Evolutionary conservation across 2,329 filamentous ascomycete species (phyloP).

Genomic region (Claviceps maximensis): DNA sequence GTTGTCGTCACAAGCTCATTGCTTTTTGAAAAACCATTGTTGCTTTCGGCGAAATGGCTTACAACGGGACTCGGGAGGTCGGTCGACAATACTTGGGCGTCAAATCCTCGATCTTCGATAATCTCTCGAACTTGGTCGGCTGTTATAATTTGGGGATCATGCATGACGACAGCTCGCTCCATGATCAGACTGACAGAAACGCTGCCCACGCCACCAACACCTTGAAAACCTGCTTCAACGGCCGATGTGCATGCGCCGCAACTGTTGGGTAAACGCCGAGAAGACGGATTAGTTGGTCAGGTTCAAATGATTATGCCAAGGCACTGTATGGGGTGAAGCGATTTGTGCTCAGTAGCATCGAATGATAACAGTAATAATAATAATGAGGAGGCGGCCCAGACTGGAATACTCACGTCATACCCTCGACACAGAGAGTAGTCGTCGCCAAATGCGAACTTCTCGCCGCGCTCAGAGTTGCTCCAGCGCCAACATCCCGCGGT

Average conservation of each 20-base stretch:
- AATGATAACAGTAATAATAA: background rate
- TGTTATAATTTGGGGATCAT: constrained; percentile 63
- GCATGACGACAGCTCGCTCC: constrained; percentile 88
- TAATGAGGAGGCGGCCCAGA: background rate
- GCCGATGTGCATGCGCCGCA: constrained; percentile 92
- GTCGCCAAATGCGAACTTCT: constrained; percentile 60
- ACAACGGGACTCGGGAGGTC: constrained; percentile 49
- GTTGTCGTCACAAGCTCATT: constrained; percentile 51
- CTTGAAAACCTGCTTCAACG: constrained; percentile 84
- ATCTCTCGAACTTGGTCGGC: constrained; percentile 68
- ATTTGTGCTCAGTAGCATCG: constrained; percentile 15
- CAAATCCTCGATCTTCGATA: constrained; percentile 86
- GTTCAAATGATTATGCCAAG: background rate
- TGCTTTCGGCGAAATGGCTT: constrained; percentile 20
- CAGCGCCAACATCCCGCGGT: constrained; percentile 21
- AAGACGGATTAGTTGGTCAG: background rate
- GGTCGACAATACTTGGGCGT: constrained; percentile 75
- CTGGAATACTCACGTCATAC: constrained; percentile 54
- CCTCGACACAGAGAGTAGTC: constrained; percentile 80
- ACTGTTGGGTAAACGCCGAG: constrained; percentile 29
- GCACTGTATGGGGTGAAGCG: constrained; percentile 14
- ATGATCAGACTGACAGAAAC: constrained; percentile 91
- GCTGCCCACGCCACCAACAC: constrained; percentile 64
- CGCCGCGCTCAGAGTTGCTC: constrained; percentile 11
- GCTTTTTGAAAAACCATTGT: constrained; percentile 25